A percentile compares a stretch with the other conserved stretches of the same genome.
These are phyloP conservation scores for Colletotrichum camelliae DNA, from an alignment of 2,329 filamentous ascomycete genomes.

Conservation along the genomic window DNA sequence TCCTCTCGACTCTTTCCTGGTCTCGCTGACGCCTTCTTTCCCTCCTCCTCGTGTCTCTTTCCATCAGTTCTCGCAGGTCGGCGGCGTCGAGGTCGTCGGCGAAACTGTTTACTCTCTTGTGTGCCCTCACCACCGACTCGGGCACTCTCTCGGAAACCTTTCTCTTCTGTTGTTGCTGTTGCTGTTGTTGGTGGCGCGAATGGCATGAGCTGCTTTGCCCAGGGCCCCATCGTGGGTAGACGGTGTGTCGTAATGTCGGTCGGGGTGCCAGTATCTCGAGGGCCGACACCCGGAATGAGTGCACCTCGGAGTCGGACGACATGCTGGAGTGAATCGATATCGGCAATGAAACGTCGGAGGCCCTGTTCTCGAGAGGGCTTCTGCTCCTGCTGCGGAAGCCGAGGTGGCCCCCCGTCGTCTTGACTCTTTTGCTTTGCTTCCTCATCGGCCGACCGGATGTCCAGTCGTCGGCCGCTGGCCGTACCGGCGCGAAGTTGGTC, in stretches of 20 bases:
- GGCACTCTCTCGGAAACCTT: constrained; percentile 54
- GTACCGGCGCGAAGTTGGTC: constrained; percentile 71
- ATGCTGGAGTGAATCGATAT: constrained; percentile 78
- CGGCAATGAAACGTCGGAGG: constrained; percentile 78
- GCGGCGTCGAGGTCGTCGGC: constrained; percentile 87
- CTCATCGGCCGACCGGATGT: constrained; percentile 64
- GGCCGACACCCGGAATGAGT: constrained; percentile 80
- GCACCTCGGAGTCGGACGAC: constrained; percentile 75
- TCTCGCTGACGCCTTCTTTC: constrained; percentile 76
- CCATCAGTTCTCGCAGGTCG: constrained; percentile 86
- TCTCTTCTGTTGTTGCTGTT: constrained; percentile 47
- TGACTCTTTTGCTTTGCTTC: constrained; percentile 70
- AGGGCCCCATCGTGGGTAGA: constrained; percentile 64
- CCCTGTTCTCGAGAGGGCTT: constrained; percentile 57
- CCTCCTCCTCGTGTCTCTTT: constrained; percentile 81
- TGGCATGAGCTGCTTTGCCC: constrained; percentile 47
- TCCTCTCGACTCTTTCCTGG: constrained; percentile 69
- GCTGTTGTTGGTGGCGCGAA: constrained; percentile 43
- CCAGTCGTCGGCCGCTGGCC: constrained; percentile 64
- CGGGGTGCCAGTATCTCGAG: constrained; percentile 84
- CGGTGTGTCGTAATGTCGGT: constrained; percentile 79
- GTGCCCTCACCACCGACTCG: constrained; percentile 66
- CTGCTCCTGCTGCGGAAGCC: constrained; percentile 46
- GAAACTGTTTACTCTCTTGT: constrained; percentile 71
- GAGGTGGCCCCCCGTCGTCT: constrained; percentile 45